phyloP scores from a whole-genome alignment of 2,329 filamentous ascomycete genomes.

The Colletotrichum magnum region DNA sequence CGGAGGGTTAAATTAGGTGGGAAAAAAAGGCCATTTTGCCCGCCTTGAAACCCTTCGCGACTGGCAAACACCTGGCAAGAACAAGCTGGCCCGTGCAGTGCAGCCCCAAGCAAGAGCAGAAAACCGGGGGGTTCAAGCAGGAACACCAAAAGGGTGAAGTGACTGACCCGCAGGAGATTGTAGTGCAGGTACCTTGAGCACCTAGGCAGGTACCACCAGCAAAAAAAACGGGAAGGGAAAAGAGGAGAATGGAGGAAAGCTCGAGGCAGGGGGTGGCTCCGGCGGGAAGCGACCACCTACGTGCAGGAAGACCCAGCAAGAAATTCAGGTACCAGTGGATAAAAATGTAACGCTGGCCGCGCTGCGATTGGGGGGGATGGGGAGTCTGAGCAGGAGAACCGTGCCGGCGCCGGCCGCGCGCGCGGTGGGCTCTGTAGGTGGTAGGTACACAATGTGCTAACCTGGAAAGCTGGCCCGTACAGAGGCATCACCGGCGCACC shows the following conservation, averaged over 20 bases:
- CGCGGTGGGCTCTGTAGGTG: neutral
- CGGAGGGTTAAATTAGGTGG: no score
- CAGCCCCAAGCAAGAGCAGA: neutral
- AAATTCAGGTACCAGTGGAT: conserved; percentile 31
- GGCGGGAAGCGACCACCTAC: neutral
- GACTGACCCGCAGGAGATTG: no score
- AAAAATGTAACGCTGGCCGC: conserved; percentile 6
- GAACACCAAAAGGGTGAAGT: neutral
- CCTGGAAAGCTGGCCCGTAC: no score
- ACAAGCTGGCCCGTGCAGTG: no score
- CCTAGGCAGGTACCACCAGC: neutral
- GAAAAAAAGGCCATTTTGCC: neutral
- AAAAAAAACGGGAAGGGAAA: neutral
- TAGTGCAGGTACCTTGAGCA: no score
- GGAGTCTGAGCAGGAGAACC: neutral
- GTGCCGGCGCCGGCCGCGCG: no score
- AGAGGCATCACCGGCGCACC: no score
- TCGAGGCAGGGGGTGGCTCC: conserved; percentile 24
- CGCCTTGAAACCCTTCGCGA: neutral
- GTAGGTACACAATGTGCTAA: no score
- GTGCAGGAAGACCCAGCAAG: conserved; percentile 26
- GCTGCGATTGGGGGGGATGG: neutral
- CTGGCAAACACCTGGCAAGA: neutral
- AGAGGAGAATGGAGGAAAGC: neutral
- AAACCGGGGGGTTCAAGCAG: neutral